Conservation (phyloP, 73 alveolate genomes). For the Diophrys appendiculata region DNA sequence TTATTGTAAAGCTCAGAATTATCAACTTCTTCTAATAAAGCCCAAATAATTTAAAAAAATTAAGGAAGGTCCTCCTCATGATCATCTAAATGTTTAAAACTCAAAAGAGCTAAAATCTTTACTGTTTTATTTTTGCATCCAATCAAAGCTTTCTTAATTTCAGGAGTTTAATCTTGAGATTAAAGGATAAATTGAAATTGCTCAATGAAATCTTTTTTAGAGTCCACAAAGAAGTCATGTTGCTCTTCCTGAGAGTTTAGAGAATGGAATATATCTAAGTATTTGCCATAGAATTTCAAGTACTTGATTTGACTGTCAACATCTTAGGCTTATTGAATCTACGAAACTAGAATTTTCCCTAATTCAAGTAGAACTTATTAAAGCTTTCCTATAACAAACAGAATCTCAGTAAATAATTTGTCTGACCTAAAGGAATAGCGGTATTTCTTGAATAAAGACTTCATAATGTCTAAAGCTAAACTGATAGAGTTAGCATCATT, state of each 20-base stretch:
- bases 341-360: conserved; percentile 7
- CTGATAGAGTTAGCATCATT: conserved; percentile 11
- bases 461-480: conserved; percentile 26
- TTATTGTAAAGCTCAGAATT: conserved; percentile 19
- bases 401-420: conserved; percentile 37
- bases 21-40: conserved; percentile 21
- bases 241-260: conserved; percentile 41
- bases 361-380: neutral
- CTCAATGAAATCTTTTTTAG: conserved; percentile 10
- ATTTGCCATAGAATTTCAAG: conserved; percentile 7
- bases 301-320: conserved; percentile 6
- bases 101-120: conserved; percentile 27
- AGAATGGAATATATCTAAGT: conserved; percentile 37
- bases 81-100: conserved; percentile 16
- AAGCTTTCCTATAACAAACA: conserved; percentile 37
- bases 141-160: too few species aligned
- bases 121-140: conserved; percentile 33
- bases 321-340: conserved; percentile 1
- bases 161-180: neutral
- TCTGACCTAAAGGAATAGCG: conserved; percentile 54
- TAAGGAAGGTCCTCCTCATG: neutral
- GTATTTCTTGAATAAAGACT: conserved; percentile 50
- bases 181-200: conserved; percentile 16
- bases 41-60: conserved; percentile 32
- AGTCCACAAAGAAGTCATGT: conserved; percentile 52